These are phyloP conservation scores for Rhododendron molle DNA, from an alignment of 148 eudicot species.

Conservation along the genomic window DNA sequence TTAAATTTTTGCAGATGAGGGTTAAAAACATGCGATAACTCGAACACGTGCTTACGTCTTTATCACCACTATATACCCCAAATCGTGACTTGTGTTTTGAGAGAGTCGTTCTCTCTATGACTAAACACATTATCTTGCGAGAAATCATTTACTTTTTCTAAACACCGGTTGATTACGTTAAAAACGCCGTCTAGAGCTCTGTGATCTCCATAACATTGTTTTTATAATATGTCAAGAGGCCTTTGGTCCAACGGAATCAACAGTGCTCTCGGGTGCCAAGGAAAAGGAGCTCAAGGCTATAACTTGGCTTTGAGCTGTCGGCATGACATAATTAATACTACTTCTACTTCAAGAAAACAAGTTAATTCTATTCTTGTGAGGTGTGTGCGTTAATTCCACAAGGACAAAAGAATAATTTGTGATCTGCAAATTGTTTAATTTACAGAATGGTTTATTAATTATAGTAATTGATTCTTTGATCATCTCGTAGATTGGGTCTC, in stretches of 20 bases:
- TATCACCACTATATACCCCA: too few relatives aligned
- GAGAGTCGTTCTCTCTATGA: background rate
- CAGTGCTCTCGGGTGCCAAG: too few relatives aligned
- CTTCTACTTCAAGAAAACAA: background rate
- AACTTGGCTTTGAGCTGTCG: slow-evolving; percentile 17
- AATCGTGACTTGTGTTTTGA: background rate
- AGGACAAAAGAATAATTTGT: background rate
- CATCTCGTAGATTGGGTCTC: background rate
- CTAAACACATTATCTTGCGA: background rate
- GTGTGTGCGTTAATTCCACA: background rate
- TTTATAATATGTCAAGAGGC: background rate
- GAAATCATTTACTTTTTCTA: background rate
- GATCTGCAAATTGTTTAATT: background rate
- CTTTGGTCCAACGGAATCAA: too few relatives aligned
- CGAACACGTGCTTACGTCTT: too few relatives aligned
- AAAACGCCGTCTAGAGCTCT: background rate
- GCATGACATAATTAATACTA: background rate
- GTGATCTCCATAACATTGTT: background rate
- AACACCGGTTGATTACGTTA: background rate
- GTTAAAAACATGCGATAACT: too few relatives aligned
- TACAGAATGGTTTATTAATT: background rate
- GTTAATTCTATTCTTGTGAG: background rate
- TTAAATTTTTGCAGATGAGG: background rate
- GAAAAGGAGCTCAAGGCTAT: background rate
- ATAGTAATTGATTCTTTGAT: background rate